Conservation (phyloP, 305 asterid genomes). For the Solanum aculeatissimum region DNA sequence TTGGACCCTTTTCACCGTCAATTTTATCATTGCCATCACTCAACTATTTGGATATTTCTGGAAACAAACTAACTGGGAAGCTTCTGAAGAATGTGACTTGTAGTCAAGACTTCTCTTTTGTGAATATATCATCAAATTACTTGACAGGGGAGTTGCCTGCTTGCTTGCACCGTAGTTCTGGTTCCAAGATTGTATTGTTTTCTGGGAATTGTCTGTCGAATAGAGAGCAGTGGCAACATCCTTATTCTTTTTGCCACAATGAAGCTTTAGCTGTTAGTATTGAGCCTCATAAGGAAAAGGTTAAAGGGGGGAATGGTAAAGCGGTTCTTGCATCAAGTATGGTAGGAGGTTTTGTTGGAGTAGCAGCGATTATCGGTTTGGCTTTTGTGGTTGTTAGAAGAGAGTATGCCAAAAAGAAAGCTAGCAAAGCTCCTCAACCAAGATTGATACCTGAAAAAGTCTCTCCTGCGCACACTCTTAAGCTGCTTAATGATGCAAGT, state of each 20-base stretch:
- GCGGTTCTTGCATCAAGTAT: slow-evolving; percentile 52
- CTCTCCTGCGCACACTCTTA: slow-evolving; percentile 53
- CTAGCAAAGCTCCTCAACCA: slow-evolving; percentile 22
- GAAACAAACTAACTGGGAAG: slow-evolving; percentile 65
- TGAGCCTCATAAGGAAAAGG: slow-evolving; percentile 21
- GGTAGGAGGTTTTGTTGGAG: slow-evolving; percentile 61
- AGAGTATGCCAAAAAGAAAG: slow-evolving; percentile 18
- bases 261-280: slow-evolving; percentile 85
- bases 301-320: slow-evolving; percentile 18
- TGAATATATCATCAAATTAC: slow-evolving; percentile 50
- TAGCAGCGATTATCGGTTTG: slow-evolving; percentile 28
- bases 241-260: slow-evolving; percentile 42
- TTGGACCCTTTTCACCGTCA: slow-evolving; percentile 43
- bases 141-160: slow-evolving; percentile 70
- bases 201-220: slow-evolving; percentile 56
- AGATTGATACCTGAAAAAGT: slow-evolving; percentile 40
- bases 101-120: slow-evolving; percentile 30
- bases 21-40: slow-evolving; percentile 53
- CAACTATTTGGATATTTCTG: slow-evolving; percentile 49
- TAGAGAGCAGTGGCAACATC: slow-evolving; percentile 34
- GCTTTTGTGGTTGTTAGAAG: slow-evolving; percentile 41
- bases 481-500: slow-evolving; percentile 93
- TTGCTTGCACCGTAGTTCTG: slow-evolving; percentile 25
- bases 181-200: slow-evolving; percentile 21
- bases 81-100: slow-evolving; percentile 50